Conservation (phyloP, 73 alveolate species). For the Paramecium sonneborni region DNA sequence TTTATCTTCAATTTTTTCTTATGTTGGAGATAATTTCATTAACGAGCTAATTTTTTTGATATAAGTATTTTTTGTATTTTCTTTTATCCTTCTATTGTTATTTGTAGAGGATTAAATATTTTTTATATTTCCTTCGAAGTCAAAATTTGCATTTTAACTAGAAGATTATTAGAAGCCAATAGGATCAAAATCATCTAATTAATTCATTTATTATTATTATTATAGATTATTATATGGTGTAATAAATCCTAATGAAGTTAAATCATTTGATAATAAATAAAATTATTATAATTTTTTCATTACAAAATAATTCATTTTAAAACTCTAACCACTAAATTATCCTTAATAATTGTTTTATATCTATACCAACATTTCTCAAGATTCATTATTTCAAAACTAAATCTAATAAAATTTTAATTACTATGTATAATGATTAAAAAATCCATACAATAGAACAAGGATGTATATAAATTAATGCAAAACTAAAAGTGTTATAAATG, state of each 20-base stretch:
- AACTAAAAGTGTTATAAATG: not conserved
- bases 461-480: not conserved
- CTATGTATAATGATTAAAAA: not conserved
- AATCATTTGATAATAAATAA: not conserved
- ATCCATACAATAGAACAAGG: not conserved
- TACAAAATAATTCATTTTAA: not conserved
- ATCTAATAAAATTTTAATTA: not conserved
- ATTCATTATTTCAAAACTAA: not conserved
- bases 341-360: not conserved
- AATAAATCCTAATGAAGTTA: not conserved
- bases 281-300: not conserved
- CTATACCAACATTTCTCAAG: not conserved
- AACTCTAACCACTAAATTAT: not conserved
- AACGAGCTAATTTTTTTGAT: constrained; percentile 17
- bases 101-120: not conserved
- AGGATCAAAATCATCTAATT: constrained; percentile 10
- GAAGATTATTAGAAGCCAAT: constrained; percentile 4
- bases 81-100: not conserved
- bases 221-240: constrained; percentile 14
- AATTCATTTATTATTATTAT: not conserved
- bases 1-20: not conserved
- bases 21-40: not conserved
- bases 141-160: not conserved
- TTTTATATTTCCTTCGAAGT: not conserved
- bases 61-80: constrained; percentile 22